phyloP scores from a whole-genome alignment of 768 basidiomycete species.

The Boletus fagicola region DNA sequence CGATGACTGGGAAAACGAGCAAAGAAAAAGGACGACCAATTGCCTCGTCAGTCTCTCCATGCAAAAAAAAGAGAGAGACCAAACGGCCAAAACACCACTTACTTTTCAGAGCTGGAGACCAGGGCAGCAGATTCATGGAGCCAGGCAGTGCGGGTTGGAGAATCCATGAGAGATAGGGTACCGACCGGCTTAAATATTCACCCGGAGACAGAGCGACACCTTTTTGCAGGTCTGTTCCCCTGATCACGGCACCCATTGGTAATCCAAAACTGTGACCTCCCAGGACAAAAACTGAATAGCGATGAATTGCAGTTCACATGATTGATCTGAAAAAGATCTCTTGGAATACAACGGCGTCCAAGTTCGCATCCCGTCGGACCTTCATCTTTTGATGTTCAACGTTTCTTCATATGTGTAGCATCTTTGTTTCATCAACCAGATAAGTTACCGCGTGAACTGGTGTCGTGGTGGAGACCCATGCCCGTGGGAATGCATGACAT shows the following conservation, averaged over 20 bases:
- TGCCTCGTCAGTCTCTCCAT: neutral
- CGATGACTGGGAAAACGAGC: slow-evolving; percentile 14
- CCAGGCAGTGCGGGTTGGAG: neutral
- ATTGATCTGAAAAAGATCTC: too few relatives aligned
- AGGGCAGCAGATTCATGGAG: neutral
- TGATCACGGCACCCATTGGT: slow-evolving; percentile 7
- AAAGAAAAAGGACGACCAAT: neutral
- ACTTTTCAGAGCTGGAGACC: slow-evolving; percentile 19
- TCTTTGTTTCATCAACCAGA: too few relatives aligned
- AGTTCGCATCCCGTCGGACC: too few relatives aligned
- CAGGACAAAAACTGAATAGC: too few relatives aligned
- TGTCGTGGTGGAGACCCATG: too few relatives aligned
- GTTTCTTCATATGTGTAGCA: too few relatives aligned
- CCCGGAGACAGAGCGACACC: neutral
- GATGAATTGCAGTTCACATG: too few relatives aligned
- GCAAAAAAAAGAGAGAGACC: neutral
- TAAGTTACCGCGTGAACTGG: too few relatives aligned
- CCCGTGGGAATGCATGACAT: too few relatives aligned
- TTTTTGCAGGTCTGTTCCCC: neutral
- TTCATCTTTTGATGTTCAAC: too few relatives aligned
- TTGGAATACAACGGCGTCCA: too few relatives aligned
- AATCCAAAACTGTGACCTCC: neutral
- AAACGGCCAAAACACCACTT: neutral
- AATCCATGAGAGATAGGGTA: neutral
- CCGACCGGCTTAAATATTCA: neutral